A percentile compares a stretch with the other conserved stretches of the same genome.
These are phyloP conservation scores for Rhododendron williamsianum DNA, from an alignment of 148 eudicot species.

Conservation along the genomic window DNA sequence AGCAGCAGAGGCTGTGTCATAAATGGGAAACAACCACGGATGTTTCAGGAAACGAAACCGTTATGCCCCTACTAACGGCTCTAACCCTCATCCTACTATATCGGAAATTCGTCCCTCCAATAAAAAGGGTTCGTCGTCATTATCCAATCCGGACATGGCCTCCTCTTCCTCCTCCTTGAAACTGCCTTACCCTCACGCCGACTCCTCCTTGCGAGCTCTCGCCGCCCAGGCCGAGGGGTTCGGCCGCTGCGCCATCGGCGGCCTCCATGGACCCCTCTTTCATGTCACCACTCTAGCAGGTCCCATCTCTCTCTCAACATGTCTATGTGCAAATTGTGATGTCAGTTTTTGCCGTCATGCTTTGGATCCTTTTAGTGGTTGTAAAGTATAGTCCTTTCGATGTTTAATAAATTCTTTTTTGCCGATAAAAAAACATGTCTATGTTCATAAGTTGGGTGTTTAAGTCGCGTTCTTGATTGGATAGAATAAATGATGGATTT, in stretches of 20 bases:
- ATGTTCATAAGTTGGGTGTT: too few relatives aligned
- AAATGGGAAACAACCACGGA: constrained; percentile 31
- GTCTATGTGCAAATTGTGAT: background rate
- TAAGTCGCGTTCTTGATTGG: background rate
- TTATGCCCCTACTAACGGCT: background rate
- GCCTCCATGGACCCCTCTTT: constrained; percentile 32
- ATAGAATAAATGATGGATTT: background rate
- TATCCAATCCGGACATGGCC: constrained; percentile 5
- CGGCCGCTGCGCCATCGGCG: constrained; percentile 41
- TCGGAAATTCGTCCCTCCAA: background rate
- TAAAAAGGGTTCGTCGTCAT: background rate
- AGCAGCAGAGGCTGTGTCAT: background rate
- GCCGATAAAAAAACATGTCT: too few relatives aligned
- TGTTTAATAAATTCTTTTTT: background rate
- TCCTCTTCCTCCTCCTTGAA: background rate
- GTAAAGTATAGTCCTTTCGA: background rate
- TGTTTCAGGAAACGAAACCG: constrained; percentile 9
- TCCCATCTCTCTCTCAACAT: background rate
- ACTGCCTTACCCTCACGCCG: constrained; percentile 33
- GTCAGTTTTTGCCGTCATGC: too few relatives aligned
- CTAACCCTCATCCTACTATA: background rate
- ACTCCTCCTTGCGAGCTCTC: constrained; percentile 31
- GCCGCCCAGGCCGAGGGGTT: constrained; percentile 51
- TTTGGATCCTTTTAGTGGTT: background rate
- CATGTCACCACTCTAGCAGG: constrained; percentile 40